These are phyloP conservation scores for Coemansia javaensis DNA, from an alignment of 192 early-diverging fungal species.

Conservation along the genomic window DNA sequence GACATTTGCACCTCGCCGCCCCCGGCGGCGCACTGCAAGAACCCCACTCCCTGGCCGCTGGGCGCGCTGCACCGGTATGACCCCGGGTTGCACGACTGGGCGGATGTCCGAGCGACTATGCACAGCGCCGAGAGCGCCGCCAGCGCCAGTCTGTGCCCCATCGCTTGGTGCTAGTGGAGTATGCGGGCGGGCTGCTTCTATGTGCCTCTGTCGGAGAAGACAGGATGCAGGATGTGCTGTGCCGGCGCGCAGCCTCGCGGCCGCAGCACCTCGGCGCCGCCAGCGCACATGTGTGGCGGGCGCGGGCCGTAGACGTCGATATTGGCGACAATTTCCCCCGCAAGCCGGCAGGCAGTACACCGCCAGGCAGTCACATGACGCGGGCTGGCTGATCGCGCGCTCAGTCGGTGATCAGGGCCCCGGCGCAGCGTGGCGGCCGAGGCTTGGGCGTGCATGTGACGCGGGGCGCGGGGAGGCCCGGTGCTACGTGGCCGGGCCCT, in stretches of 20 bases:
- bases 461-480: too few relatives aligned
- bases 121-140: neutral
- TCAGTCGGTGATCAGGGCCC: too few relatives aligned
- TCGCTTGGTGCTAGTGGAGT: too few relatives aligned
- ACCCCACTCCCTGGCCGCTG: conserved; percentile 26
- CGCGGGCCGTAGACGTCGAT: neutral
- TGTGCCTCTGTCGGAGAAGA: neutral
- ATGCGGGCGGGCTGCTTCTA: too few relatives aligned
- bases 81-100: conserved; percentile 23
- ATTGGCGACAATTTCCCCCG: conserved; percentile 19
- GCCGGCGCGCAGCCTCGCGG: too few relatives aligned
- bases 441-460: too few relatives aligned
- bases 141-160: conserved; percentile 3
- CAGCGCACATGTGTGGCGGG: neutral
- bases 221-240: neutral
- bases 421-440: too few relatives aligned
- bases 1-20: conserved; percentile 25
- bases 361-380: conserved; percentile 7
- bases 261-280: too few relatives aligned
- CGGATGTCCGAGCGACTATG: neutral
- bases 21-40: conserved; percentile 33
- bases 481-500: too few relatives aligned
- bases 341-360: conserved; percentile 13
- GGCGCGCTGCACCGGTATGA: conserved; percentile 28
- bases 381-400: too few relatives aligned